phyloP scores from a whole-genome alignment of 768 basidiomycete genomes.

The Agaricus blazei region DNA sequence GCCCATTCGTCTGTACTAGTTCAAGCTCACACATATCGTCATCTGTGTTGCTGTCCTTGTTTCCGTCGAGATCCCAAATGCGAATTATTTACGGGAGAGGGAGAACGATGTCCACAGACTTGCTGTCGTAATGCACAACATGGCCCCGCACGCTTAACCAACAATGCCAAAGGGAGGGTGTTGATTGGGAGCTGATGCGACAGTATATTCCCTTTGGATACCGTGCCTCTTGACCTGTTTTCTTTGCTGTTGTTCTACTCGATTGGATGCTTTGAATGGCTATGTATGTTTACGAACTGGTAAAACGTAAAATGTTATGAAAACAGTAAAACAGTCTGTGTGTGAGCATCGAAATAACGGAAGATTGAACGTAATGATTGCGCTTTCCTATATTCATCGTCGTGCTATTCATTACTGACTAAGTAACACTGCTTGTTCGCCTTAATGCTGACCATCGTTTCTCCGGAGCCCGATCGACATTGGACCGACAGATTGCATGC shows the following conservation, averaged over 20 bases:
- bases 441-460: no score
- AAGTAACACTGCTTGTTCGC: no score
- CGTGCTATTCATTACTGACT: no score
- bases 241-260: not conserved
- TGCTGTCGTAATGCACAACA: slow-evolving; percentile 75
- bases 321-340: not conserved
- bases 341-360: not conserved
- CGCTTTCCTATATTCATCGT: no score
- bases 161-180: slow-evolving; percentile 67
- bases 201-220: slow-evolving; percentile 10
- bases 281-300: slow-evolving; percentile 3
- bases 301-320: not conserved
- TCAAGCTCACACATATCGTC: not conserved
- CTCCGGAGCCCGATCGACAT: no score
- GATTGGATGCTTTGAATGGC: slow-evolving; percentile 1
- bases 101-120: slow-evolving; percentile 19
- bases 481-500: no score
- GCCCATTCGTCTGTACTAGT: slow-evolving; percentile 89
- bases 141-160: slow-evolving; percentile 99
- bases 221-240: not conserved
- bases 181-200: slow-evolving; percentile 88
- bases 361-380: no score
- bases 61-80: slow-evolving; percentile 12
- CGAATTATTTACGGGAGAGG: slow-evolving; percentile 1
- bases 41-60: not conserved